Conservation (phyloP, 2,329 filamentous ascomycete genomes). For the Xylogone sp. region DNA sequence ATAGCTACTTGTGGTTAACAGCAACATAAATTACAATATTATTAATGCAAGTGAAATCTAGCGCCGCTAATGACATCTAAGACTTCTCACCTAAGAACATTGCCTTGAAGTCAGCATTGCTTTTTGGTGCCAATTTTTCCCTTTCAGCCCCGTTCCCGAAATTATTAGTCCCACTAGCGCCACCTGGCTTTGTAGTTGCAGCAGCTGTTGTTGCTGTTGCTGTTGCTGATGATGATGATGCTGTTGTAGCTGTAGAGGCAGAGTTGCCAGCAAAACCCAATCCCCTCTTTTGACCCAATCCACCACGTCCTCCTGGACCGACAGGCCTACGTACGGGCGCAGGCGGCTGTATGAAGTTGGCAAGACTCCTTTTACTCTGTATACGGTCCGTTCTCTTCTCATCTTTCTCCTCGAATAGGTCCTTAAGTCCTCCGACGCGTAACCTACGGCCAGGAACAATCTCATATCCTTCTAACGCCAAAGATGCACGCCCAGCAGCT, state of each 20-base stretch:
- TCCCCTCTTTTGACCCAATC: slow-evolving; percentile 29
- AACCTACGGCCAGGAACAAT: slow-evolving; percentile 49
- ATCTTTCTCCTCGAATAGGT: slow-evolving; percentile 49
- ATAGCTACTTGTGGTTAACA: neutral
- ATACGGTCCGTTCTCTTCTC: slow-evolving; percentile 41
- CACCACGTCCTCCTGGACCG: slow-evolving; percentile 31
- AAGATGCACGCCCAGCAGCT: slow-evolving; percentile 68
- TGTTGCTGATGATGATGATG: too few species aligned
- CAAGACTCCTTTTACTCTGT: slow-evolving; percentile 30
- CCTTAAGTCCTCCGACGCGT: slow-evolving; percentile 49
- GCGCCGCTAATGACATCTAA: slow-evolving; percentile 3
- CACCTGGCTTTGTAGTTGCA: neutral
- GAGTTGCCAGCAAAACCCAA: slow-evolving; percentile 22
- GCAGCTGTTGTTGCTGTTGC: too few species aligned
- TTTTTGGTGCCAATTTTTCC: slow-evolving; percentile 36
- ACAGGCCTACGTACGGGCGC: slow-evolving; percentile 27
- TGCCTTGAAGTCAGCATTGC: slow-evolving; percentile 55
- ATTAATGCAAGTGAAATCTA: slow-evolving; percentile 1
- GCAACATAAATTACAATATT: neutral
- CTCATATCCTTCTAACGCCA: slow-evolving; percentile 53
- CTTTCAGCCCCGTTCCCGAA: slow-evolving; percentile 13
- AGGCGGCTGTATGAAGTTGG: slow-evolving; percentile 24
- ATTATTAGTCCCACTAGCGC: slow-evolving; percentile 10
- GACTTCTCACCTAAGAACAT: slow-evolving; percentile 24
- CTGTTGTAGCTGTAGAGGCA: neutral